A percentile compares a stretch with the other conserved stretches of the same genome.
Conservation (phyloP, 1,284 basidiomycete genomes). For the Irpex lacteus region DNA sequence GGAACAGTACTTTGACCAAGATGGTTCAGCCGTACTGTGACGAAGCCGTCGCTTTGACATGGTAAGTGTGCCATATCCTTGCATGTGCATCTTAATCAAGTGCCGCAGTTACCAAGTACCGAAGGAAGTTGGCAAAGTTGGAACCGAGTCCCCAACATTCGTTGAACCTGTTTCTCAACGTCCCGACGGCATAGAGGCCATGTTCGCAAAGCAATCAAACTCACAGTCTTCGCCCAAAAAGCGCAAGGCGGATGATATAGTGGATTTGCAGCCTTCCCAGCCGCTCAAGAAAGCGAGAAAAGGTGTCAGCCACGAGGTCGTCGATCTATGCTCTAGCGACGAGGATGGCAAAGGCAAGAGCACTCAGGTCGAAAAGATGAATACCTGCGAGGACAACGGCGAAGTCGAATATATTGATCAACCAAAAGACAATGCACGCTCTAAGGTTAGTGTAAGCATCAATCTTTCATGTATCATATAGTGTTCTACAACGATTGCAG, state of each 20-base stretch:
- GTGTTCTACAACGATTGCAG: not conserved
- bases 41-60: constrained; percentile 55
- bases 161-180: constrained; percentile 78
- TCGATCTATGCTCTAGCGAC: not conserved
- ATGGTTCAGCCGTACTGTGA: constrained; percentile 71
- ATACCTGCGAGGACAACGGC: constrained; percentile 23
- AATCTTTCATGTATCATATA: not conserved
- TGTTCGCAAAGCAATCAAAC: constrained; percentile 71
- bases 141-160: constrained; percentile 78
- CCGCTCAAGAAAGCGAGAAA: not conserved
- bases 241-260: constrained; percentile 19
- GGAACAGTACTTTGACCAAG: constrained; percentile 58
- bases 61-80: constrained; percentile 41
- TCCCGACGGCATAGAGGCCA: constrained; percentile 86
- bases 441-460: not conserved
- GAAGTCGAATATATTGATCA: constrained; percentile 23
- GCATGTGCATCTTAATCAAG: not conserved
- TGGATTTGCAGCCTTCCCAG: not conserved
- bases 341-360: constrained; percentile 8
- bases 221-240: constrained; percentile 4
- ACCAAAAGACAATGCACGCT: not conserved
- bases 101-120: constrained; percentile 82
- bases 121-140: constrained; percentile 89
- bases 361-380: constrained; percentile 15
- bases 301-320: not conserved